Conservation (phyloP, 345 rosid species). For the Limnanthes douglasii region DNA sequence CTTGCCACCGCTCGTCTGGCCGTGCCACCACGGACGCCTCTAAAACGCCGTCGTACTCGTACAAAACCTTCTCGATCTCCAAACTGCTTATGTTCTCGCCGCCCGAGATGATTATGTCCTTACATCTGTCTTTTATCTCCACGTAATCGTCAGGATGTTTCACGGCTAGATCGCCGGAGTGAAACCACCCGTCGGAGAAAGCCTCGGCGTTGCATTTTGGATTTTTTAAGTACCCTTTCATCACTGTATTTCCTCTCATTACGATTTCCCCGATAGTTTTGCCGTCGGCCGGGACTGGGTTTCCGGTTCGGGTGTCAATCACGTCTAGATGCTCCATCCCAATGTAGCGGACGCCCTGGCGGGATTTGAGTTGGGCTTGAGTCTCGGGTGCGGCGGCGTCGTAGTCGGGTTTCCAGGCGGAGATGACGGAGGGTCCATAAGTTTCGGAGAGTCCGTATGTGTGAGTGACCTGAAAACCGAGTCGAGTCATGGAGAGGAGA, state of each 20-base stretch:
- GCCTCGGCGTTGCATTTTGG: slow-evolving; percentile 64
- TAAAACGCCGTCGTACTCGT: slow-evolving; percentile 53
- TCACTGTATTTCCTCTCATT: slow-evolving; percentile 63
- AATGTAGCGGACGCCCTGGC: slow-evolving; percentile 73
- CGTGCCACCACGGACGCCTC: slow-evolving; percentile 90
- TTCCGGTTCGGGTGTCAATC: slow-evolving; percentile 36
- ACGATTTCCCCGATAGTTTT: slow-evolving; percentile 74
- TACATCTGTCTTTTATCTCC: slow-evolving; percentile 79
- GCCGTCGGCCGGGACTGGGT: slow-evolving; percentile 74
- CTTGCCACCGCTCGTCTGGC: slow-evolving; percentile 78
- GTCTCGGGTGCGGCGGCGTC: slow-evolving; percentile 48
- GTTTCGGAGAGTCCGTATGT: slow-evolving; percentile 90
- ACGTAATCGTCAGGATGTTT: slow-evolving; percentile 79
- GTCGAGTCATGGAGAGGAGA: slow-evolving; percentile 52
- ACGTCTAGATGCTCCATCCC: slow-evolving; percentile 66
- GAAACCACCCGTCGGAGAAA: slow-evolving; percentile 87
- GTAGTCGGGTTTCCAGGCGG: slow-evolving; percentile 94
- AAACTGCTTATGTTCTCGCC: slow-evolving; percentile 96
- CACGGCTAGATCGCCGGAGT: slow-evolving; percentile 75
- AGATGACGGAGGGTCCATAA: slow-evolving; percentile 74
- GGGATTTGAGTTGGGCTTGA: slow-evolving; percentile 77
- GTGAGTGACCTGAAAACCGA: slow-evolving; percentile 72
- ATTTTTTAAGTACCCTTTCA: slow-evolving; percentile 88
- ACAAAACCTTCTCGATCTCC: slow-evolving; percentile 58
- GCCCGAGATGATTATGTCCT: slow-evolving; percentile 85